Evolutionary conservation across 768 basidiomycete species (phyloP), one percentile per base, ranked within the genome.

Genomic region (Phaffia tasmanica): DNA sequence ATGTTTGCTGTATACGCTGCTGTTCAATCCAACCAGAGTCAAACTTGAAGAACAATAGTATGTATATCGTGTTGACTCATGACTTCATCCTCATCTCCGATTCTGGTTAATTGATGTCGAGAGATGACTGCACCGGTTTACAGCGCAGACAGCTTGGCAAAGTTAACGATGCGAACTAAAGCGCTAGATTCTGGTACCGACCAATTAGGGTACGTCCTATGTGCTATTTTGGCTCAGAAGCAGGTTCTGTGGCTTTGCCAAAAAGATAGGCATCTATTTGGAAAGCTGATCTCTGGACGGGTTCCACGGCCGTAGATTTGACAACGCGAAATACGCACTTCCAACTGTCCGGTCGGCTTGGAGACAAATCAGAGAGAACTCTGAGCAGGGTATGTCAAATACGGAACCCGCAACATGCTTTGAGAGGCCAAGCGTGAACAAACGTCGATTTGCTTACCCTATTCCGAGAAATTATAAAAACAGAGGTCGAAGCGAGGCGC

Each of bases 341-440:
- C 66, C 66, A 8, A 55, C 50, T 16, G 56, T 63, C 16, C 59
- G 61, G 19, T 47, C 30, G 0, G 66, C 66, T 9, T 67, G 66
- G 66, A 46, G 66, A 25, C 59, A 61, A 47, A 51, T 67, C 15
- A 42, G 60, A n/a, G 66, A 67, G 54, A 67, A 67, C 29, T 62
- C 59, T 6, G 66, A 67, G 32, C 61, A 67, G 15, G 63, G 63
- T 64, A 35, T n/a, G 55, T 53, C 49, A 46, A 27, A 23, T 19
- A 47, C 63, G 48, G n/a, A 29, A 25, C 2, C 61, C 6, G 11
- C 35, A 9, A 6, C 62, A 5, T n/a, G 15, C 25, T 21, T n/a
- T 42, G 14, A 1, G 30, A 9, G 15, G 50, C 50, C n/a, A 29
- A 16, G 21, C 42, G 2, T 16, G 18, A n/a, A 29, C 25, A 18